A percentile compares a stretch with the other conserved stretches of the same genome.
These are phyloP conservation scores for Aureobasidium musti DNA, from an alignment of 2,329 filamentous ascomycete genomes.

Conservation along the genomic window DNA sequence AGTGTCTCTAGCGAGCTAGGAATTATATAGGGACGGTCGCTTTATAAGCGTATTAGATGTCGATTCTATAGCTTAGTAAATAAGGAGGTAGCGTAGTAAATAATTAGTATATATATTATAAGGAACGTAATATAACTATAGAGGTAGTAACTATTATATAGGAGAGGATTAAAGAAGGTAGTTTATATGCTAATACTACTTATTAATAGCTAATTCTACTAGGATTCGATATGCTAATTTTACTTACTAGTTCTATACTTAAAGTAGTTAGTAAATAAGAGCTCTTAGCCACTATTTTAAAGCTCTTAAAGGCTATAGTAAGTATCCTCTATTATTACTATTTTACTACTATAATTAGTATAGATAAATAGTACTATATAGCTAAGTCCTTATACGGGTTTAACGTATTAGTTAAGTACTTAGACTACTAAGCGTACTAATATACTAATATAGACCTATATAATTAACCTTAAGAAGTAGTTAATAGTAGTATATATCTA, in stretches of 20 bases:
- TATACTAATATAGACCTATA: slow-evolving; percentile 9
- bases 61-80: neutral
- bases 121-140: neutral
- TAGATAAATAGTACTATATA: neutral
- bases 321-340: neutral
- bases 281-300: neutral
- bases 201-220: neutral
- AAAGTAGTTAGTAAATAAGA: neutral
- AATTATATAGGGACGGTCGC: neutral
- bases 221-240: neutral
- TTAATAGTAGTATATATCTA: slow-evolving; percentile 16
- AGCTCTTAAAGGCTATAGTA: neutral
- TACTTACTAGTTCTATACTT: slow-evolving; percentile 2
- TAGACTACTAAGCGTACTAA: neutral
- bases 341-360: neutral
- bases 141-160: neutral
- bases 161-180: neutral
- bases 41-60: neutral
- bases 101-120: neutral
- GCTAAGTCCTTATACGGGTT: neutral
- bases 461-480: slow-evolving; percentile 3
- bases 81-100: neutral
- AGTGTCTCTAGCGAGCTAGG: neutral
- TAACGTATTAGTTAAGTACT: slow-evolving; percentile 1
- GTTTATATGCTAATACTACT: neutral